Evolutionary conservation across 1,284 basidiomycete genomes (phyloP).

Genomic region (Anthracocystis walkeri): DNA sequence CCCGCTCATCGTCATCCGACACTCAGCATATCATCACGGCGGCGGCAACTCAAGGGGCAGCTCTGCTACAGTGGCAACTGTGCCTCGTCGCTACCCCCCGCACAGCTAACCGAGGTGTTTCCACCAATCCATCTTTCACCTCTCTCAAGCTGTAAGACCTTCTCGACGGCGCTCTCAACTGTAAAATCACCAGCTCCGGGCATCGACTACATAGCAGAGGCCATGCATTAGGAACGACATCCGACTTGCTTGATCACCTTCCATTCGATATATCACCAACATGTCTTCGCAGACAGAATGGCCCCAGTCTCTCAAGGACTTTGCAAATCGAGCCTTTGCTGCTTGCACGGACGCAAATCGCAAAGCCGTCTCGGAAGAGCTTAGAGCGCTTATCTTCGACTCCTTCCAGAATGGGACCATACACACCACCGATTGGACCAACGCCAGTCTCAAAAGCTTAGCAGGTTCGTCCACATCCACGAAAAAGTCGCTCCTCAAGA

Average conservation of each 20-base stretch:
- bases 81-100: background rate
- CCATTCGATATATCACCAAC: background rate
- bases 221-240: background rate
- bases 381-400: constrained; percentile 70
- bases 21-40: background rate
- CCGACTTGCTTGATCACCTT: background rate
- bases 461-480: constrained; percentile 41
- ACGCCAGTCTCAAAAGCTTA: constrained; percentile 83
- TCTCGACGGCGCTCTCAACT: background rate
- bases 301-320: constrained; percentile 62
- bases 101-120: background rate
- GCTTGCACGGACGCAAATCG: constrained; percentile 70
- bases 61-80: background rate
- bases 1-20: background rate
- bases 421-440: constrained; percentile 88
- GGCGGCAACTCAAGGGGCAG: background rate
- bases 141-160: background rate
- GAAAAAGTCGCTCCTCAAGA: constrained; percentile 41
- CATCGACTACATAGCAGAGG: background rate
- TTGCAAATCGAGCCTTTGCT: constrained; percentile 63
- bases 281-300: constrained; percentile 57
- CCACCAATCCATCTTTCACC: background rate
- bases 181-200: background rate
- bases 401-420: constrained; percentile 76
- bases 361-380: constrained; percentile 70